Percentiles rank a stretch among this genome's conserved stretches.
phyloP scores from a whole-genome alignment of 495 filamentous ascomycete species.

The Xylaria nigripes region DNA sequence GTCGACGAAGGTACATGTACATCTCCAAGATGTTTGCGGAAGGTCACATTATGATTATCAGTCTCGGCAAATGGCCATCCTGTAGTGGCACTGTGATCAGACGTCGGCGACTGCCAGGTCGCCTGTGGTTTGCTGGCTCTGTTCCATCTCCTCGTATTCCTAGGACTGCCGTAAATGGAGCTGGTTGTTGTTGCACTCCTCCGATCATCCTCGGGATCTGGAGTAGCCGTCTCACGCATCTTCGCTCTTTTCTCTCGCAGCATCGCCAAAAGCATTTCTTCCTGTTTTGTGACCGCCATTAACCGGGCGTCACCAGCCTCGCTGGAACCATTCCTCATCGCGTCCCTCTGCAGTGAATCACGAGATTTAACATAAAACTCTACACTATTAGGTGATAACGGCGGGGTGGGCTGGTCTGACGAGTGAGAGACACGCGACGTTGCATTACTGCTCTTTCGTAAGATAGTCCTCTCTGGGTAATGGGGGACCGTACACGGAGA shows the following conservation, averaged over 20 bases:
- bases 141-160: slow-evolving; percentile 7
- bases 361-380: slow-evolving; percentile 35
- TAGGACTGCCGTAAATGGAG: neutral
- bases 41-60: neutral
- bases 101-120: neutral
- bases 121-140: neutral
- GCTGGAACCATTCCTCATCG: slow-evolving; percentile 10
- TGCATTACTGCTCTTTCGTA: slow-evolving; percentile 15
- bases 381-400: slow-evolving; percentile 39
- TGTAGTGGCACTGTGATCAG: neutral
- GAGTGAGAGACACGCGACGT: slow-evolving; percentile 20
- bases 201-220: slow-evolving; percentile 41
- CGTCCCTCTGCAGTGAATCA: slow-evolving; percentile 17
- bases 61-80: neutral
- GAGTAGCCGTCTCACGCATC: slow-evolving; percentile 64
- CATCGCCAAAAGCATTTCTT: slow-evolving; percentile 73
- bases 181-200: slow-evolving; percentile 1
- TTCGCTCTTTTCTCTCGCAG: slow-evolving; percentile 70
- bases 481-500: slow-evolving; percentile 9
- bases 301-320: slow-evolving; percentile 49
- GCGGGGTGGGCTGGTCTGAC: slow-evolving; percentile 38
- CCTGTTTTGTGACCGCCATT: slow-evolving; percentile 81
- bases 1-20: slow-evolving; percentile 13
- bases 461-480: slow-evolving; percentile 8
- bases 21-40: slow-evolving; percentile 6